Percentiles rank a stretch among this genome's conserved stretches.
phyloP scores from a whole-genome alignment of 139 green algal genomes.

The Volvox reticuliferus region DNA sequence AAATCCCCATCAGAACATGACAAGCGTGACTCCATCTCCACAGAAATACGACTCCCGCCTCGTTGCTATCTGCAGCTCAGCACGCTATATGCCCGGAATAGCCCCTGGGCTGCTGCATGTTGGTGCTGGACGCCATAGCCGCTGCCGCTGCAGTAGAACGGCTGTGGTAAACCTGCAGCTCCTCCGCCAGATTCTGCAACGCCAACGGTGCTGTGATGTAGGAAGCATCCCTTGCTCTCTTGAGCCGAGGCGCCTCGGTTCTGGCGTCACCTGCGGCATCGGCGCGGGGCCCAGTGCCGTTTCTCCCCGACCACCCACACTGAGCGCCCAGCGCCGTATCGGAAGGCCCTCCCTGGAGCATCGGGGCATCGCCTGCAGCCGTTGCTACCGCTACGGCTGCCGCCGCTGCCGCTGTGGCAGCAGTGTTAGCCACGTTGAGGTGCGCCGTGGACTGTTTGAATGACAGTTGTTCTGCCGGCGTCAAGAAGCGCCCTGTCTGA shows the following conservation, averaged over 20 bases:
- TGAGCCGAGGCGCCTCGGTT: neutral
- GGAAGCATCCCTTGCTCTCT: neutral
- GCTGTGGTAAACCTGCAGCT: constrained; percentile 2
- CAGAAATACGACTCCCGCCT: no score
- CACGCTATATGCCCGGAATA: neutral
- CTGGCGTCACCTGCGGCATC: neutral
- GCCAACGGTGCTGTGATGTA: neutral
- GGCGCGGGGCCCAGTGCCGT: neutral
- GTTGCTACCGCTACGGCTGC: neutral
- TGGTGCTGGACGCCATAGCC: neutral
- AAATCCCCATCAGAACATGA: no score
- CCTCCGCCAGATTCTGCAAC: neutral
- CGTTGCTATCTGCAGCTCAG: neutral
- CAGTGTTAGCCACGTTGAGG: neutral
- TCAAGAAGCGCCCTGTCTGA: neutral
- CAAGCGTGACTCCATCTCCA: no score
- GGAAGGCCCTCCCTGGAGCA: neutral
- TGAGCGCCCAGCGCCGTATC: neutral
- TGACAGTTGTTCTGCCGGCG: neutral
- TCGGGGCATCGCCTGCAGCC: neutral
- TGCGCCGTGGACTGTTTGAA: neutral
- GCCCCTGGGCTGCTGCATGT: neutral
- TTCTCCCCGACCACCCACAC: neutral
- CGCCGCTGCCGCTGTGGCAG: neutral
- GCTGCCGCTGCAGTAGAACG: neutral